Conservation (phyloP, 179 eudicot species). For the Sideroxylon spinosum region DNA sequence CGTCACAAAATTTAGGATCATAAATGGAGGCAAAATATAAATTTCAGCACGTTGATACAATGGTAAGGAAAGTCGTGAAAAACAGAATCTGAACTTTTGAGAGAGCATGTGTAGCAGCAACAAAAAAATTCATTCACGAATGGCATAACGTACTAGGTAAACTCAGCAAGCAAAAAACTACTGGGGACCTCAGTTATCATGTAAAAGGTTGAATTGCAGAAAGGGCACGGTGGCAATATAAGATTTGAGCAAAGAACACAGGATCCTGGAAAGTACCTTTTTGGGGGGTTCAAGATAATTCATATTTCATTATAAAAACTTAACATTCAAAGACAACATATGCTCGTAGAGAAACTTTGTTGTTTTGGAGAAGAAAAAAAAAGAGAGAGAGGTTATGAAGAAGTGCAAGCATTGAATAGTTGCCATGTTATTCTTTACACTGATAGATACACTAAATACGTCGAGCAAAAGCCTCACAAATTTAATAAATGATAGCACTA, state of each 20-base stretch:
- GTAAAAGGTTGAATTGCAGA: neutral
- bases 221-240: conserved; percentile 6
- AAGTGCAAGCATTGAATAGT: conserved; percentile 1
- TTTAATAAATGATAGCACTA: neutral
- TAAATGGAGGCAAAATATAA: neutral
- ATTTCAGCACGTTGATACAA: neutral
- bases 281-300: neutral
- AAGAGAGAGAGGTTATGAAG: neutral
- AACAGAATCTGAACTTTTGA: neutral
- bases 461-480: neutral
- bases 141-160: neutral
- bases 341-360: neutral
- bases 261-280: neutral
- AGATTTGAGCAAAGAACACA: neutral
- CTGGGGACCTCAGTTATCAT: neutral
- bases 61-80: neutral
- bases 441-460: neutral
- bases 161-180: neutral
- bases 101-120: neutral
- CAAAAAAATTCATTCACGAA: neutral
- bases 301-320: neutral
- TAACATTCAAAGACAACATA: neutral
- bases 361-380: neutral
- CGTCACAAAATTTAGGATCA: neutral
- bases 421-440: neutral